These are phyloP conservation scores for Luvunga scandens DNA, from an alignment of 345 rosid genomes.

Conservation along the genomic window DNA sequence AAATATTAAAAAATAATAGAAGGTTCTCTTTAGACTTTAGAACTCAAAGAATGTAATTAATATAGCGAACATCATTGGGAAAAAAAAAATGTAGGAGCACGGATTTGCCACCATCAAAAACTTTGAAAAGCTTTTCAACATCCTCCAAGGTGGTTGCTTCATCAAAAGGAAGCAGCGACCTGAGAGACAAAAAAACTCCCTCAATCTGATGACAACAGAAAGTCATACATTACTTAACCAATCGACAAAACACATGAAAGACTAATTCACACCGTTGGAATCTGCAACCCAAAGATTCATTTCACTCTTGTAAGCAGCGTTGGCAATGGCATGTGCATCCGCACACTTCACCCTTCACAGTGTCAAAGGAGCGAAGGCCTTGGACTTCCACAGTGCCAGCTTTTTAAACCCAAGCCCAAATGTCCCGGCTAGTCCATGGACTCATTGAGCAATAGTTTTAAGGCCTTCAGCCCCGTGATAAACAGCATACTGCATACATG, in stretches of 20 bases:
- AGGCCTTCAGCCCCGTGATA: conserved; percentile 96
- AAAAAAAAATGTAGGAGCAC: conserved; percentile 34
- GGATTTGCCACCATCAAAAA: conserved; percentile 74
- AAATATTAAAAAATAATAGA: conserved; percentile 5
- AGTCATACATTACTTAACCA: neutral
- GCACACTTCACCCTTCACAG: conserved; percentile 75
- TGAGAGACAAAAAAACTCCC: conserved; percentile 32
- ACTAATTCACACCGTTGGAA: conserved; percentile 63
- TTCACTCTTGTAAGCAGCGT: conserved; percentile 63
- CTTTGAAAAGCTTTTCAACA: conserved; percentile 73
- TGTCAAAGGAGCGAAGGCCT: conserved; percentile 83
- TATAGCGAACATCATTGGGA: neutral
- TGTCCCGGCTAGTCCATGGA: conserved; percentile 89
- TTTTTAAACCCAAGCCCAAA: conserved; percentile 83
- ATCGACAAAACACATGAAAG: conserved; percentile 11
- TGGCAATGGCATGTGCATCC: conserved; percentile 79
- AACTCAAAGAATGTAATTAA: conserved; percentile 4
- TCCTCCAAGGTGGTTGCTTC: conserved; percentile 90
- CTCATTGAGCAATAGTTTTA: conserved; percentile 74
- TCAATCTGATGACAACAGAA: conserved; percentile 8
- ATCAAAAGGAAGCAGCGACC: conserved; percentile 86
- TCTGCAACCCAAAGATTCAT: conserved; percentile 81
- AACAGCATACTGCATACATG: conserved; percentile 90
- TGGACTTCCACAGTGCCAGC: conserved; percentile 78
- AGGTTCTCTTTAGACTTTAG: neutral